Evolutionary conservation across 345 rosid genomes (phyloP), one percentile per base, ranked within the genome.

Genomic region (Luvunga scandens): DNA sequence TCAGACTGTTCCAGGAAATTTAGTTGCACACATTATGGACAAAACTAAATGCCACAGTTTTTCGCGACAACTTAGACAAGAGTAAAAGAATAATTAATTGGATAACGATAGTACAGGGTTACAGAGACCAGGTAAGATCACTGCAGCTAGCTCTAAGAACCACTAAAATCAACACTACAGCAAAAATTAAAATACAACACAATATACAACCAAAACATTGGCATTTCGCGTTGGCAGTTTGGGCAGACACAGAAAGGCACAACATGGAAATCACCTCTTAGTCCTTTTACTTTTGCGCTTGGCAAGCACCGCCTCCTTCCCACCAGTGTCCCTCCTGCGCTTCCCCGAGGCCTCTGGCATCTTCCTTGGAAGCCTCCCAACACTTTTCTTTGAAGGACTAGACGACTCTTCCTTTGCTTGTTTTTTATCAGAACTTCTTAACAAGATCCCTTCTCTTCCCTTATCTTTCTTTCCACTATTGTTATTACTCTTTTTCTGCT

Each of bases 311-410:
- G 56, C 84, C 81, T 82, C 85, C 72, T 73, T 77, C 65, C 73
- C 80, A 38, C 79, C 75, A 12, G 68, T 66, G 56, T 90, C 92
- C 63, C 88, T 87, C 31, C 86, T 84, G 7, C 90, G 93, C 81
- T 92, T 92, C 65, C 84, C 91, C 8, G 53, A 77, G 30, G 72
- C 81, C 27, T 82, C 83, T 3, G 75, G 76, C 0, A 69, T 80
- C 80, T 83, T 90, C 88, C 85, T 90, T 68, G 86, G 81, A 22
- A 88, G 91, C 81, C 92, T 87, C 22, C 91, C 93, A 1, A 75
- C 77, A 42, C 76, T 75, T 78, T 80, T 79, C 78, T 85, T 92
- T 21, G 74, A 72, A 1, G 84, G 84, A 62, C 82, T 83, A 7
- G 21, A 79, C 71, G 84, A 89, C 82, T 82, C 87, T 81, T 79